phyloP scores from a whole-genome alignment of 805 yeast species.

The Yamadazyma endophytica region DNA sequence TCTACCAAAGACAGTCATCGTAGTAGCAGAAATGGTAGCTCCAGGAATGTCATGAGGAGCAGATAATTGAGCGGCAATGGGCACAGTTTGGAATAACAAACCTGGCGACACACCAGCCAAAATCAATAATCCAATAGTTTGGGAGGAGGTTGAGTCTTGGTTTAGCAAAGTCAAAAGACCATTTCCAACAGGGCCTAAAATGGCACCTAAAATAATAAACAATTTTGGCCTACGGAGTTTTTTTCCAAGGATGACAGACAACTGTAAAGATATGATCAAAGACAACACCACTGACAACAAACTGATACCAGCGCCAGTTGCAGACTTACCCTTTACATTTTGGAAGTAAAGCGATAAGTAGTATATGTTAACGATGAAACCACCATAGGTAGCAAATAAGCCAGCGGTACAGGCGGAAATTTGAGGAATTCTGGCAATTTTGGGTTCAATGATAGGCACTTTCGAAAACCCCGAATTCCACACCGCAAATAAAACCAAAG shows the following conservation, averaged over 20 bases:
- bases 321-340: slow-evolving; percentile 35
- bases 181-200: too few relatives aligned
- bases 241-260: too few relatives aligned
- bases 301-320: slow-evolving; percentile 44
- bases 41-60: slow-evolving; percentile 53
- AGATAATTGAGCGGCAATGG: slow-evolving; percentile 42
- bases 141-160: slow-evolving; percentile 28
- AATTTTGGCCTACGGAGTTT: too few relatives aligned
- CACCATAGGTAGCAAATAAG: slow-evolving; percentile 26
- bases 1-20: slow-evolving; percentile 41
- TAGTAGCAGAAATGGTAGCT: slow-evolving; percentile 43
- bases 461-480: slow-evolving; percentile 41
- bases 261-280: too few relatives aligned
- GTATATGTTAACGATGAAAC: slow-evolving; percentile 30
- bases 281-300: too few relatives aligned
- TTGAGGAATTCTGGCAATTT: slow-evolving; percentile 35
- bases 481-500: slow-evolving; percentile 25
- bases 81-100: slow-evolving; percentile 39
- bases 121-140: slow-evolving; percentile 43
- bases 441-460: slow-evolving; percentile 43
- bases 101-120: slow-evolving; percentile 47
- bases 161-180: slow-evolving; percentile 41
- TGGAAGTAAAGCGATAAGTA: slow-evolving; percentile 44
- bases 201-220: too few relatives aligned
- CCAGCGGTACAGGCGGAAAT: slow-evolving; percentile 35